phyloP scores from a whole-genome alignment of 768 basidiomycete genomes.

The Suillus clintonianus region DNA sequence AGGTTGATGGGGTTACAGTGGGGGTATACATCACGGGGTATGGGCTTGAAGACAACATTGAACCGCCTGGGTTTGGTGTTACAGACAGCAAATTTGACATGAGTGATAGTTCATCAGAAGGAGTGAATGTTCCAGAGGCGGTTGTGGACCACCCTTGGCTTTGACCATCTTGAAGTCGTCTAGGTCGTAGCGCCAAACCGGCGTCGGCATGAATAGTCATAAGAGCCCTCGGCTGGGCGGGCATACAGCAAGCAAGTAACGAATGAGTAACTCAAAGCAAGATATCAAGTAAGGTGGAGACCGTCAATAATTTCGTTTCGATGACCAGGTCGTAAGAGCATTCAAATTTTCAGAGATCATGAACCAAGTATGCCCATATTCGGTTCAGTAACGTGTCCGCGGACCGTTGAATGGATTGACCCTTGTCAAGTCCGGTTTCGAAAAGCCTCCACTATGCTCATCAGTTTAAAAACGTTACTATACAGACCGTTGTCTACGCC shows the following conservation, averaged over 20 bases:
- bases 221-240: constrained; percentile 15
- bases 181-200: constrained; percentile 25
- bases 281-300: not conserved
- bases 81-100: not conserved
- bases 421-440: not conserved
- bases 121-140: constrained; percentile 46
- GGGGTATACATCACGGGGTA: constrained; percentile 28
- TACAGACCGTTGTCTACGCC: not conserved
- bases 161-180: constrained; percentile 19
- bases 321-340: not conserved
- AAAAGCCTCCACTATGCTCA: not conserved
- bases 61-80: constrained; percentile 2
- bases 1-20: constrained; percentile 38
- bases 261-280: not conserved
- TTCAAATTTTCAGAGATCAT: not conserved
- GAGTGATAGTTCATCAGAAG: not conserved
- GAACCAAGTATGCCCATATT: constrained; percentile 8
- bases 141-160: constrained; percentile 49
- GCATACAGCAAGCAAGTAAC: constrained; percentile 1
- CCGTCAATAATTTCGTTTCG: not conserved
- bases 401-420: not conserved
- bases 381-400: not conserved
- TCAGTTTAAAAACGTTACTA: not conserved
- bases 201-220: constrained; percentile 8
- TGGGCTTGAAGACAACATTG: constrained; percentile 9